Evolutionary conservation across 179 eudicot species (phyloP).

Genomic region (Sideroxylon spinosum): DNA sequence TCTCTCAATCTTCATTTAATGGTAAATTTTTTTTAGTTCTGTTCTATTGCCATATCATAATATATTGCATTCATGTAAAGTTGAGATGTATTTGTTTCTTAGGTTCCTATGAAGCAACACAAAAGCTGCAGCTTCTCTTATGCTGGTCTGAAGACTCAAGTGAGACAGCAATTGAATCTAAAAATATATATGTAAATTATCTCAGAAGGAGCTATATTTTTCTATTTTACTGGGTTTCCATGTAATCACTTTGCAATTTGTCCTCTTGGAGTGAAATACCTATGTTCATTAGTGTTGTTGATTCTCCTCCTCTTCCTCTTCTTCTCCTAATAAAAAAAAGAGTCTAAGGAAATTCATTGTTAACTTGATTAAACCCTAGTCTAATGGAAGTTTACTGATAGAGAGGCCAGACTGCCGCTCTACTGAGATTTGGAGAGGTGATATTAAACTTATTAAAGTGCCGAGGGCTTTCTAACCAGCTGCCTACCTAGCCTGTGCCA

Average conservation of each 20-base stretch:
- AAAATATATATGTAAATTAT: constrained; percentile 57
- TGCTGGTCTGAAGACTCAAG: constrained; percentile 99
- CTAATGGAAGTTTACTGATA: not conserved
- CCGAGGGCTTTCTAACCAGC: not conserved
- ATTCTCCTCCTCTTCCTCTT: not conserved
- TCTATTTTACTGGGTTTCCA: not conserved
- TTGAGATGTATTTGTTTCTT: constrained; percentile 18
- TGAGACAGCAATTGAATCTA: constrained; percentile 77
- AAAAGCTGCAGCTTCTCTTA: constrained; percentile 97
- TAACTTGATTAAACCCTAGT: not conserved
- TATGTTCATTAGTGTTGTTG: not conserved
- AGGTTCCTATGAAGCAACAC: constrained; percentile 98
- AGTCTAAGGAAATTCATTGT: not conserved
- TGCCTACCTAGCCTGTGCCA: too few species aligned
- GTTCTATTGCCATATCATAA: not conserved
- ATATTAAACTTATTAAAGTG: not conserved
- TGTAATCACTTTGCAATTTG: not conserved
- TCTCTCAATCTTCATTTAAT: not conserved
- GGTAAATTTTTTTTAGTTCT: not conserved
- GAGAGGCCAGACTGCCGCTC: not conserved
- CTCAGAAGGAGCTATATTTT: not conserved
- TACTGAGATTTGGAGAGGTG: not conserved
- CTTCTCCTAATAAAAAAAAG: not conserved
- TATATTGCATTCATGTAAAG: not conserved
- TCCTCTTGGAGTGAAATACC: not conserved